Percentiles rank a stretch among this genome's conserved stretches.
phyloP scores from a whole-genome alignment of 495 filamentous ascomycete species.

The Talaromyces adpressus region DNA sequence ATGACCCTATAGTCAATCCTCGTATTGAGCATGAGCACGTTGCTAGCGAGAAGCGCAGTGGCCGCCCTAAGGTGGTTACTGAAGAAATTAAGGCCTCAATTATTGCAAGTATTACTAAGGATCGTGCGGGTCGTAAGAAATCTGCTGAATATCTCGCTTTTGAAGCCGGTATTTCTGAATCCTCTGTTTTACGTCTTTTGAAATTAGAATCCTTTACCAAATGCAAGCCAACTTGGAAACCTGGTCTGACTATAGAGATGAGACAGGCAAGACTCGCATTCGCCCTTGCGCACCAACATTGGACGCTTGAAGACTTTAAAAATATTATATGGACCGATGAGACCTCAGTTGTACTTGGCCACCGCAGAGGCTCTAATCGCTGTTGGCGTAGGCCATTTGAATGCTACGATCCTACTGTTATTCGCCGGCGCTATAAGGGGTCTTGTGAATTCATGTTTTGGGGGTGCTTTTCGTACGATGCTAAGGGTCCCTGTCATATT shows the following conservation, averaged over 20 bases:
- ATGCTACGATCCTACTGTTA: too few species aligned
- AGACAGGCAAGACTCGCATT: too few species aligned
- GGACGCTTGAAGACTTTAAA: too few species aligned
- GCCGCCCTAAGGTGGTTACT: neutral
- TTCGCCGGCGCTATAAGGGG: too few species aligned
- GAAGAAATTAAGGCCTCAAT: neutral
- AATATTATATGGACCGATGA: too few species aligned
- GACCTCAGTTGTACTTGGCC: too few species aligned
- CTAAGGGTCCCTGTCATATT: too few species aligned
- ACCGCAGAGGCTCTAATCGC: too few species aligned
- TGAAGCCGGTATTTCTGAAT: constrained; percentile 8
- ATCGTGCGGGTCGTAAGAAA: neutral
- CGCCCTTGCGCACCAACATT: too few species aligned
- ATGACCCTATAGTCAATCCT: neutral
- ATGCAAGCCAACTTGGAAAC: constrained; percentile 5
- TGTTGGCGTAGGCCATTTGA: too few species aligned
- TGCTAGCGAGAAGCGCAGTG: neutral
- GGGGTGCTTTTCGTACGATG: too few species aligned
- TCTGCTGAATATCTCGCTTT: neutral
- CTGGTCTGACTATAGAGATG: neutral
- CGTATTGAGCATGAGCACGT: neutral
- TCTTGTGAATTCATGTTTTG: too few species aligned
- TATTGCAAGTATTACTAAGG: neutral
- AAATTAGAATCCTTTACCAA: neutral
- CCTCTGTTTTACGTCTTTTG: constrained; percentile 1